Base-by-base conservation (phyloP, 2,329 filamentous ascomycete species). In the Exophiala bonariae region DNA sequence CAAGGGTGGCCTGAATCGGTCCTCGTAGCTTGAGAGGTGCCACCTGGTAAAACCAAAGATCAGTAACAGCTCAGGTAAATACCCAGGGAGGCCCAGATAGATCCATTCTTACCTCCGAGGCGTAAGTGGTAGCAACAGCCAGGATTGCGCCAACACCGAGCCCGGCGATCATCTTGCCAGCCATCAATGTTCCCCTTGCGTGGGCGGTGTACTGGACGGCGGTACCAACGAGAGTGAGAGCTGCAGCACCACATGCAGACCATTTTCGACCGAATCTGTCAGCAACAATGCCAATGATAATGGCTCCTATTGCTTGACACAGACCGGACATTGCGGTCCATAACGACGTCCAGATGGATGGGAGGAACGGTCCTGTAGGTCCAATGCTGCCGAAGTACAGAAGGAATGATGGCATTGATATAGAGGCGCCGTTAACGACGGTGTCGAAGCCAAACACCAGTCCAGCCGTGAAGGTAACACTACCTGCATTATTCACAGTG, bases 401-500 rank as follows among this genome's bases (percentile, higher is more conserved):
- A n/a, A 34, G 17, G 32, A 34, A 34, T 14, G 32, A n/a, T 18
- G 32, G 32, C 32, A 14, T 34, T n/a, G 32, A 34, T n/a, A 34
- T 34, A 14, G 32, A n/a, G 17, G 32, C 32, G 32, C 32, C 32
- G 32, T 34, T 34, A n/a, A 34, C 32, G 13, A 34, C 8, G 6
- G 32, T 34, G 32, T 34, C 32, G 17, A 14, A 34, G 5, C 32
- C 32, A 18, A 34, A 34, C 6, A 34, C 32, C 6, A 34, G 13
- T 7, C 32, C 32, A n/a, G 32, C 32, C 6, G 32, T 34, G n/a
- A 34, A 34, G 6, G 32, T 8, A 14, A 18, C 13, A 14, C 13
- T n/a, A 34, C 32, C 32, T 34, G 23, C n/a, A n/a, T 26, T 6
- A 26, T 6, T 11, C 23, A 26, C 6, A 26, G 23, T 26, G n/a